Evolutionary conservation across 495 filamentous ascomycete species (phyloP).

Genomic region (Zalerion maritima): DNA sequence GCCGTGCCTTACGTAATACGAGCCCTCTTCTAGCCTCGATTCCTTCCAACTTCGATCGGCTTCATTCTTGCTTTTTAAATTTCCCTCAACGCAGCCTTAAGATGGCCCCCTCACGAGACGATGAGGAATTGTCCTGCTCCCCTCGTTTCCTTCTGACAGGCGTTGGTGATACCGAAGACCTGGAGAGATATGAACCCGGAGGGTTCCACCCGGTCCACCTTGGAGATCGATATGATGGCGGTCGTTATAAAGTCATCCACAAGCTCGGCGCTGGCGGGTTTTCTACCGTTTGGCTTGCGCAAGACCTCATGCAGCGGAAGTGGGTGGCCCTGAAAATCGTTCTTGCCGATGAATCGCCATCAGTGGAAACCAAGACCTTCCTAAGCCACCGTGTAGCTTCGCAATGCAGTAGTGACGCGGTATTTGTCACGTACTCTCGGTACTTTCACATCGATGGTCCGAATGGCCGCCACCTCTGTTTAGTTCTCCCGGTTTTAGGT

Average conservation of each 20-base stretch:
- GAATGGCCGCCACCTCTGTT: conserved; percentile 11
- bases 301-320: conserved; percentile 11
- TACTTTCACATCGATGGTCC: conserved; percentile 10
- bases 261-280: conserved; percentile 27
- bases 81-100: too few species aligned
- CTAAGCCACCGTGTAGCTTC: conserved; percentile 5
- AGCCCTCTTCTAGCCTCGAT: too few species aligned
- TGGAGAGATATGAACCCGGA: conserved; percentile 19
- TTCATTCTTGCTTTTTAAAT: too few species aligned
- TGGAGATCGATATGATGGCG: conserved; percentile 15
- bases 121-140: not conserved
- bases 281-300: conserved; percentile 30
- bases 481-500: conserved; percentile 11
- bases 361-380: conserved; percentile 5
- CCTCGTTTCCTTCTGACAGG: not conserved
- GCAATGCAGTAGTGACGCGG: not conserved
- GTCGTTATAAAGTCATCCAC: conserved; percentile 22
- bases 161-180: conserved; percentile 10
- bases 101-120: not conserved
- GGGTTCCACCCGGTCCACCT: conserved; percentile 28
- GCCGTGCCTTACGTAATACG: too few species aligned
- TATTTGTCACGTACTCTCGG: conserved; percentile 5
- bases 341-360: conserved; percentile 6
- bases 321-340: conserved; percentile 15
- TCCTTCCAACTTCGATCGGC: too few species aligned